Conservation (phyloP, 345 rosid genomes). For the Arabis hirsuta region DNA sequence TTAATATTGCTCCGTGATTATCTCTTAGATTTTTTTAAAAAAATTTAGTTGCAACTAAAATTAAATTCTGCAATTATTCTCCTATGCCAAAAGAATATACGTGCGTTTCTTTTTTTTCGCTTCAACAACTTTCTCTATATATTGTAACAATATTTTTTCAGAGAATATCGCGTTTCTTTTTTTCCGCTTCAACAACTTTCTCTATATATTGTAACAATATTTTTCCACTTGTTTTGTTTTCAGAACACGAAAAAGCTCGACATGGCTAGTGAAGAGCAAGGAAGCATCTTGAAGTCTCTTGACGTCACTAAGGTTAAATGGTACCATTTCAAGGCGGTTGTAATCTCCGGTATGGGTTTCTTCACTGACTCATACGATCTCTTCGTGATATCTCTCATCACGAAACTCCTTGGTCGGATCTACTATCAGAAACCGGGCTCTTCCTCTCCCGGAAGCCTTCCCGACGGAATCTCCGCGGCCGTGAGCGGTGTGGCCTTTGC, state of each 20-base stretch:
- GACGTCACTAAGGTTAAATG: constrained; percentile 63
- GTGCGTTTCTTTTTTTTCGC: too few species aligned
- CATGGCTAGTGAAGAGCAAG: constrained; percentile 55
- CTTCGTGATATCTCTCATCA: constrained; percentile 73
- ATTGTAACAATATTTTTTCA: too few species aligned
- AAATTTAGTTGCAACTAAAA: neutral
- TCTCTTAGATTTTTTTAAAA: neutral
- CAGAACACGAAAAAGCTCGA: constrained; percentile 10
- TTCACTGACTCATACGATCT: constrained; percentile 86
- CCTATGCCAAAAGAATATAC: neutral
- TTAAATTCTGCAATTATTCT: neutral
- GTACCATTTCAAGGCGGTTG: constrained; percentile 64
- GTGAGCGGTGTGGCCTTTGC: constrained; percentile 78
- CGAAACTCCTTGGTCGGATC: constrained; percentile 73
- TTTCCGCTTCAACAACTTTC: constrained; percentile 5
- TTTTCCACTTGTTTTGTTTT: constrained; percentile 11
- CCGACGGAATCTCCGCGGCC: constrained; percentile 60
- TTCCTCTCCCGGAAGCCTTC: constrained; percentile 58
- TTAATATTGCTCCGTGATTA: neutral
- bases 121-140: too few species aligned
- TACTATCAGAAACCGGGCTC: constrained; percentile 61
- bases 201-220: constrained; percentile 21
- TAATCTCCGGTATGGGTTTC: constrained; percentile 87
- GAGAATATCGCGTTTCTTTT: constrained; percentile 17
- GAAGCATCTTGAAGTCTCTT: constrained; percentile 60